A percentile compares a stretch with the other conserved stretches of the same genome.
Evolutionary conservation across 2,329 filamentous ascomycete genomes (phyloP).

Genomic region (Myriosclerotinia curreyana): DNA sequence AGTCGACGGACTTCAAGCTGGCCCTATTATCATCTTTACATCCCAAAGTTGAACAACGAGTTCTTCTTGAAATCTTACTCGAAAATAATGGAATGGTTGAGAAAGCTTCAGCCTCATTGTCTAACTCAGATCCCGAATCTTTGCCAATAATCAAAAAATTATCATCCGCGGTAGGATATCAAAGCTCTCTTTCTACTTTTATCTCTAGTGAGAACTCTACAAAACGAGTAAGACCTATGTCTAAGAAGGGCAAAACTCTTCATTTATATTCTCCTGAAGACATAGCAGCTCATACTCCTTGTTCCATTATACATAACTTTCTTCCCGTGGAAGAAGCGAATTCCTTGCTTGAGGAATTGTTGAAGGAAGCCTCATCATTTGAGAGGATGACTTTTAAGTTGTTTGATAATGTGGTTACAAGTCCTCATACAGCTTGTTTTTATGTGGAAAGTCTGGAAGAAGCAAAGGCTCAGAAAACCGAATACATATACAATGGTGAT

Average conservation of each 20-base stretch:
- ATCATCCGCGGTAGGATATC: conserved; percentile 47
- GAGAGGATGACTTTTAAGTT: conserved; percentile 73
- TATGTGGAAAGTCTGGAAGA: conserved; percentile 76
- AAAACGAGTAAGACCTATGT: conserved; percentile 53
- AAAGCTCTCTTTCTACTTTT: conserved; percentile 61
- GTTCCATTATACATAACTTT: conserved; percentile 90
- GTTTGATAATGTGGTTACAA: conserved; percentile 82
- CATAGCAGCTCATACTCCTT: conserved; percentile 79
- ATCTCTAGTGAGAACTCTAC: conserved; percentile 24
- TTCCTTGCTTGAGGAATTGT: conserved; percentile 68
- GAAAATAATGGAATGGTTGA: conserved; percentile 74
- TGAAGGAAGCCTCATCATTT: conserved; percentile 70
- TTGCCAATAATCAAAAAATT: conserved; percentile 35
- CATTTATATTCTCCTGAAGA: conserved; percentile 80
- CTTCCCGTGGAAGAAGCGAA: conserved; percentile 70
- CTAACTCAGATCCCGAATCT: conserved; percentile 26
- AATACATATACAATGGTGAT: conserved; percentile 84
- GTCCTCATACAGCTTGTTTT: conserved; percentile 79
- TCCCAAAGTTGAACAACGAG: conserved; percentile 59
- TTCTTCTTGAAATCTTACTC: conserved; percentile 74
- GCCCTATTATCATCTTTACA: conserved; percentile 78
- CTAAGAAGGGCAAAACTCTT: conserved; percentile 76
- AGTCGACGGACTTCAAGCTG: conserved; percentile 86
- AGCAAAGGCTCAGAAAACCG: conserved; percentile 64
- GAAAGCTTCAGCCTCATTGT: conserved; percentile 57